A percentile compares a stretch with the other conserved stretches of the same genome.
Evolutionary conservation across 371 early-diverging fungal genomes (phyloP).

Genomic region (Dichotomocladium elegans): DNA sequence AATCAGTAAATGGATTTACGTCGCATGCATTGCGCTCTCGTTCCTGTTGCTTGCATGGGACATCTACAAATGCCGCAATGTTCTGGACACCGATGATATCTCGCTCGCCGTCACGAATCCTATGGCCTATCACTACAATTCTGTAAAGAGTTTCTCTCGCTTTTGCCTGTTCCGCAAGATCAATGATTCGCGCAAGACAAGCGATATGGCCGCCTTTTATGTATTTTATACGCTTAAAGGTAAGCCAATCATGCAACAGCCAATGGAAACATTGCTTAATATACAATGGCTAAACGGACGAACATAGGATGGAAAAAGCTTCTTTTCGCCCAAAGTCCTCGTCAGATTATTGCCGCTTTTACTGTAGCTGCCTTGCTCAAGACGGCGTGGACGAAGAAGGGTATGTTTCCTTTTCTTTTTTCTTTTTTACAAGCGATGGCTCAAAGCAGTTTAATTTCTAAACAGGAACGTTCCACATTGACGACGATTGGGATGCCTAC

Average conservation of each 20-base stretch:
- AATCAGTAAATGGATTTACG: conserved; percentile 60
- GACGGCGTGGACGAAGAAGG: conserved; percentile 29
- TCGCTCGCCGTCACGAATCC: conserved; percentile 73
- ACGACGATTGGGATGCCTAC: conserved; percentile 22
- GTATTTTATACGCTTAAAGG: conserved; percentile 84
- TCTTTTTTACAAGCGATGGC: background rate
- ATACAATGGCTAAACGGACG: background rate
- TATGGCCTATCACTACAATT: conserved; percentile 68
- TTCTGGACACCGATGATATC: conserved; percentile 70
- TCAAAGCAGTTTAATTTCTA: background rate
- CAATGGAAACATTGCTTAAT: background rate
- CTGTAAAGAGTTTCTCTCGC: conserved; percentile 59
- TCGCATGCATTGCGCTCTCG: conserved; percentile 66
- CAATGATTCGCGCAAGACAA: conserved; percentile 55
- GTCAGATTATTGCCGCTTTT: conserved; percentile 64
- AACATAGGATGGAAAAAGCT: conserved; percentile 77
- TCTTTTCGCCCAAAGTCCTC: conserved; percentile 81
- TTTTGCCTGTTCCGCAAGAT: conserved; percentile 82
- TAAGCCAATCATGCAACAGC: conserved; percentile 7
- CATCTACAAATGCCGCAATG: conserved; percentile 62
- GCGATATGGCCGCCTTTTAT: conserved; percentile 79
- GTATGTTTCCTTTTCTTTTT: background rate
- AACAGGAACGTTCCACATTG: conserved; percentile 20
- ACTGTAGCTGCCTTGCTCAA: conserved; percentile 28
- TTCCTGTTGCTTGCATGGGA: conserved; percentile 71